A percentile compares a stretch with the other conserved stretches of the same genome.
Conservation (phyloP, 768 basidiomycete genomes). For the Exidia glandulosa region DNA sequence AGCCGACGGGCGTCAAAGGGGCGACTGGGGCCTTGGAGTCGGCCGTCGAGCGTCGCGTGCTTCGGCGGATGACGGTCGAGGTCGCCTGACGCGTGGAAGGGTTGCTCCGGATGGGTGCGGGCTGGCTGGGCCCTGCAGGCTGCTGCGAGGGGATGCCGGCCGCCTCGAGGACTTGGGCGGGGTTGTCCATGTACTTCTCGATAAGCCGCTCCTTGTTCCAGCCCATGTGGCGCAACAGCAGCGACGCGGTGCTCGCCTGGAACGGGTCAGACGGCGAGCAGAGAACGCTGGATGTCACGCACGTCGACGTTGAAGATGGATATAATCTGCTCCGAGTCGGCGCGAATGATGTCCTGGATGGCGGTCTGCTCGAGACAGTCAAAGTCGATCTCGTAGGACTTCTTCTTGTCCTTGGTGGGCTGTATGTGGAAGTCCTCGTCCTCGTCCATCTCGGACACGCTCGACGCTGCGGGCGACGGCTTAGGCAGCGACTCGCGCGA, state of each 20-base stretch:
- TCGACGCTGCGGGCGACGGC: conserved; percentile 6
- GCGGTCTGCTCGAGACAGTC: conserved; percentile 59
- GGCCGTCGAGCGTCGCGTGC: conserved; percentile 15
- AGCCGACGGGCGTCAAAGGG: conserved; percentile 51
- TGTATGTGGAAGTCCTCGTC: conserved; percentile 48
- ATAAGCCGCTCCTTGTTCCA: conserved; percentile 98
- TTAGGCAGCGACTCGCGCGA: conserved; percentile 1
- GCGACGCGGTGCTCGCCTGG: conserved; percentile 57
- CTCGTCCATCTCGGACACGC: conserved; percentile 43
- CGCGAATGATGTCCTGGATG: conserved; percentile 67
- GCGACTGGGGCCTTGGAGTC: conserved; percentile 7
- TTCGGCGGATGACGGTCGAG: conserved; percentile 14
- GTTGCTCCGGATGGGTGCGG: conserved; percentile 29
- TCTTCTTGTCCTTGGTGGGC: conserved; percentile 40
- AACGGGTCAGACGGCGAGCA: not conserved
- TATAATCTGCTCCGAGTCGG: conserved; percentile 77
- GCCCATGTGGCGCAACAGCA: conserved; percentile 69
- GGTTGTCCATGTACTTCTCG: conserved; percentile 95
- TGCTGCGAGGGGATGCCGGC: conserved; percentile 46
- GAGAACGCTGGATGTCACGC: conserved; percentile 22
- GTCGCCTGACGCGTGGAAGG: conserved; percentile 23
- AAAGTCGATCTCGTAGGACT: conserved; percentile 80
- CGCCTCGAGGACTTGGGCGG: conserved; percentile 52
- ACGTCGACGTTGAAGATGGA: conserved; percentile 86
- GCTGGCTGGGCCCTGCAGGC: conserved; percentile 3